Evolutionary conservation across 2,329 filamentous ascomycete species (phyloP), one percentile per base, ranked within the genome.

Genomic region (Claviceps fusiformis): DNA sequence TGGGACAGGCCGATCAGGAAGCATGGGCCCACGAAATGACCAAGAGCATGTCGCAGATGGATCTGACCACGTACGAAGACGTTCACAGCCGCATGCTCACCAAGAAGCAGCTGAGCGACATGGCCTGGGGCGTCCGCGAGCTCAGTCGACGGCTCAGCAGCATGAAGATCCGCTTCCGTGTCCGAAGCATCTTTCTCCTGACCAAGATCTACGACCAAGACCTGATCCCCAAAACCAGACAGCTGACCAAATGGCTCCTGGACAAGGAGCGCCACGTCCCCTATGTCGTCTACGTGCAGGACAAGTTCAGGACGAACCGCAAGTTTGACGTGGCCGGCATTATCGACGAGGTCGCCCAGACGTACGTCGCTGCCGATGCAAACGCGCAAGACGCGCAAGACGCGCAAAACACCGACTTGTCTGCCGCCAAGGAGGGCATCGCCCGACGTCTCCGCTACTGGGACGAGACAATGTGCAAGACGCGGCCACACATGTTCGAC

Each of bases 121-220:
- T 98, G 92, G 91, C 92, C 0, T 91, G 92, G 82, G 91, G 92
- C 31, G 93, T 97, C 56, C 79, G 93, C 50, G 89, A 96, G 70
- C 74, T 98, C 56, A 92, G 88, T 35, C 87, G 95, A 65, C 86
- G 88, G 57, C 73, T 97, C 57, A 87, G 89, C 53, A 90, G 84
- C 68, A 84, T 97, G 67, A 82, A 85, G 56, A 76, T 98, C 59
- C 87, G 86, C 67, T 82, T 95, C 60, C 85, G 85, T 54, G 89
- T 95, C 60, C 82, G 82, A 66, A 86, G 81, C 55, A 83, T 98
- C 35, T 95, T 97, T 64, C 73, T 98, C 37, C 74, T 98, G 51
- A 95, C 89, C 46, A 98, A 98, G 69, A 85, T 86, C n/a, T 85
- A 95, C 66, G 93, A 98, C 66, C 79, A 86, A 60, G 83, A 83